Evolutionary conservation across 129 eudicot genomes (phyloP), one percentile per base, ranked within the genome.

Genomic region (Artemisia tridentata): DNA sequence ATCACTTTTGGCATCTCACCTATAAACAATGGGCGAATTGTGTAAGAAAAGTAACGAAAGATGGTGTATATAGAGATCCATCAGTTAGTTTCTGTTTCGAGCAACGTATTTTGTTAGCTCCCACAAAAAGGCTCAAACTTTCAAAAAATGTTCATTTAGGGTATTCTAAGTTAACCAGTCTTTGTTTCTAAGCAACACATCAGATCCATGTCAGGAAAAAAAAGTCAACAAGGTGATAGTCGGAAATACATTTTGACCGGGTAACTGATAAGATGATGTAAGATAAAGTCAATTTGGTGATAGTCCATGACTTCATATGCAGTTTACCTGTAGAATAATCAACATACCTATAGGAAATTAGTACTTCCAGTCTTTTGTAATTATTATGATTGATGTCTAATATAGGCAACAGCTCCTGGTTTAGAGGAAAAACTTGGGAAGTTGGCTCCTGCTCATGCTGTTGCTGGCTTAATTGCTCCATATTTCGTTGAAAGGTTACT

Each of bases 381-480:
- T 64, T 43, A 18, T 48, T 20, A 63, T 13, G 10, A 63, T 43
- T 69, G 19, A 57, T 76, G 55, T 61, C 51, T 41, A 19, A 71
- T 75, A 41, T 71, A 91, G 98, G 90, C 91, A 17, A 92, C 98
- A 21, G 98, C 98, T 51, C 96, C 98, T 46, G 81, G 83, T 65
- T 80, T 92, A 78, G 98, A 86, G 85, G 86, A 74, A 74, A 92
- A 89, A 55, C 91, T 92, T 73, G 96, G 98, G 75, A 76, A 83
- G 31, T 75, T 87, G 76, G 96, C 95, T 78, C 92, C 98, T 51
- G 95, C 98, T 25, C 86, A 89, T 86, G 91, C 91, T 50, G 95
- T 92, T 72, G 96, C 96, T 75, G 98, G 96, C 68, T 41, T 29
- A 27, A 85, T 92, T 73, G 85, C 98, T 73, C 82, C 89, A 34